Evolutionary conservation across 345 rosid genomes (phyloP), one percentile per base, ranked within the genome.

Genomic region (Raphanus sativus): DNA sequence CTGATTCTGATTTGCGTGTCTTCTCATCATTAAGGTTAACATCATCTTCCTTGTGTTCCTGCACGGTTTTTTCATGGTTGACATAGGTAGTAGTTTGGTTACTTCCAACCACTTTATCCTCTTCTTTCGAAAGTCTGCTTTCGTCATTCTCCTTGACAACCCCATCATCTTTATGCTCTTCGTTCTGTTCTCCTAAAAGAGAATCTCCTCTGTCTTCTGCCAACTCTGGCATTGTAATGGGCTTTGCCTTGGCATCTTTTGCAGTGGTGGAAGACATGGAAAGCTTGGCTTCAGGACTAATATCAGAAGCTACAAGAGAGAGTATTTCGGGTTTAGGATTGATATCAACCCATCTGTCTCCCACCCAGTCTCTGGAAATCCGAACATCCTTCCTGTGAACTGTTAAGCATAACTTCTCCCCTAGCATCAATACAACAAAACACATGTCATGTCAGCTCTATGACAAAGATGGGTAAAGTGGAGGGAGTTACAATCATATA

Each of bases 291-390:
- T 85, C 92, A 0, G 73, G 83, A 56, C 76, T 78, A 74, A 55
- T 21, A 52, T 76, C 65, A 56, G 82, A 58, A 62, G 86, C 74
- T 81, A 91, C 78, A 65, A 73, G 78, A 13, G 93, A 82, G 48
- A 86, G 83, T 75, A 94, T 80, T 26, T 87, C 87, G 0, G 87
- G 88, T 78, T 85, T 88, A 33, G 89, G 81, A 80, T 82, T 83
- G 25, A 92, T 80, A 74, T 87, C 94, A 75, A 92, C 80, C 98
- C 98, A 94, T 34, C 71, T 80, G 75, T 86, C 85, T 45, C 90
- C 91, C 55, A 84, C 79, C 98, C 97, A 92, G 80, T 95, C 99
- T 77, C 83, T 85, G 76, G 98, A 89, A 81, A 80, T 83, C 71
- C 99, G 87, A 59, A 87, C 62, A 79, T 87, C 84, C 83, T 85